Evolutionary conservation across 2,329 filamentous ascomycete genomes (phyloP), one percentile per base, ranked within the genome.

Genomic region (Aspergillus versicolor): DNA sequence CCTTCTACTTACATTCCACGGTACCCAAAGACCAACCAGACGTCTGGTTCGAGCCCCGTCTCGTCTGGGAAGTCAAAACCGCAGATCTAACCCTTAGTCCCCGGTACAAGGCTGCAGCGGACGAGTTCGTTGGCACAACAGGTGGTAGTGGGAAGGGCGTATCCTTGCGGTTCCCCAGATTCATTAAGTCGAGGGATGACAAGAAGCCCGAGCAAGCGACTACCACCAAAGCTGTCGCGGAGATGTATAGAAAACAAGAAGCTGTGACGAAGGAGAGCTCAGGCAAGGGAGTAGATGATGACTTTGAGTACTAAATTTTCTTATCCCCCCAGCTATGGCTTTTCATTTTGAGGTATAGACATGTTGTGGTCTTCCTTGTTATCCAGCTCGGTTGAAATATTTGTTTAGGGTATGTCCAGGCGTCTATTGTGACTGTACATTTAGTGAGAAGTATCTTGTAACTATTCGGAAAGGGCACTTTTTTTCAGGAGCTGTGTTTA

Each of bases 11-110:
- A 1, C 94, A 99, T 74, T 92, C 89, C 4, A 79, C 82, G 0
- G 91, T 90, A 50, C 86, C 87, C 49, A 93, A 96, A 76, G 92
- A 97, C 72, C 94, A 99, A 73, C 94, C 94, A 1, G 94, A 99
- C 73, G 92, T 99, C 38, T 99, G 94, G 94, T 94, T 99, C 72
- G 94, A 99, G 80, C 91, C 94, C 13, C 86, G 87, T 42, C 88
- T 89, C 67, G 94, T 99, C 1, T 99, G 94, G 94, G 94, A 99
- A 76, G 92, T 99, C 65, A 96, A 93, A 80, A 96, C 93, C 12
- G 94, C 94, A 1, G 94, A 99, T 79, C 75, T 99, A 66, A 97
- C 94, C 2, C 83, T 99, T 21, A 93, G 89, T 65, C 94, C 94
- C 24, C 82, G 92, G 40, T 99, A 99, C 77, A 91, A 92, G 76